phyloP scores from a whole-genome alignment of 2,329 filamentous ascomycete genomes.

The Phyllosticta capitalensis region DNA sequence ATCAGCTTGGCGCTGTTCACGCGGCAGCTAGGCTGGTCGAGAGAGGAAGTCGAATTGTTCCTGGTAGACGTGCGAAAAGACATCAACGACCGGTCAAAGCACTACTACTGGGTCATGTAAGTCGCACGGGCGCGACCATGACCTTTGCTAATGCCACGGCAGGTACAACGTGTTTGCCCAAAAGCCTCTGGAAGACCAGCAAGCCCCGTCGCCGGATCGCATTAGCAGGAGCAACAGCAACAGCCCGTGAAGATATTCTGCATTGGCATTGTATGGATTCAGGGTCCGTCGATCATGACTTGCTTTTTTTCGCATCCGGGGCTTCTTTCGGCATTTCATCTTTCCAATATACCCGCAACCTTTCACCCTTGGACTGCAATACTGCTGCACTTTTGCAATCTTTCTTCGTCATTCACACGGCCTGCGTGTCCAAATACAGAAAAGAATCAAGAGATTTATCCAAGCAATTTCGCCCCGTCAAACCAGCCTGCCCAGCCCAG shows the following conservation, averaged over 20 bases:
- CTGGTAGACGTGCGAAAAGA: conserved; percentile 8
- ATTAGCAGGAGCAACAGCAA: neutral
- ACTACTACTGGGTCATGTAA: conserved; percentile 8
- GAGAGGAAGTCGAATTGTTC: conserved; percentile 7
- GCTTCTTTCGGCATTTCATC: too few relatives aligned
- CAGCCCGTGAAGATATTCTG: neutral
- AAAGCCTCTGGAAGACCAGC: neutral
- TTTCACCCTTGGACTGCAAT: too few relatives aligned
- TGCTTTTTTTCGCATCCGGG: too few relatives aligned
- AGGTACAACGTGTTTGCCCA: neutral
- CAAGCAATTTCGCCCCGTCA: too few relatives aligned
- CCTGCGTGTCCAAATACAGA: too few relatives aligned
- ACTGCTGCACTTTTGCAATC: too few relatives aligned
- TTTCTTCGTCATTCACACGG: too few relatives aligned
- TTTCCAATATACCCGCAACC: too few relatives aligned
- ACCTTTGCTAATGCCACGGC: neutral
- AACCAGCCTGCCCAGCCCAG: too few relatives aligned
- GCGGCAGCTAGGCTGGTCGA: conserved; percentile 4
- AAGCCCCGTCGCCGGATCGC: neutral
- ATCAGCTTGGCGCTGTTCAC: conserved; percentile 10
- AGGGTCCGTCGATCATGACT: too few relatives aligned
- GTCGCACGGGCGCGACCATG: neutral
- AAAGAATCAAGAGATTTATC: too few relatives aligned
- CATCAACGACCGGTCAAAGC: conserved; percentile 4
- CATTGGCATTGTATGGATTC: too few relatives aligned